Evolutionary conservation across 2,329 filamentous ascomycete genomes (phyloP).

Genomic region (Metarhizium rileyi): DNA sequence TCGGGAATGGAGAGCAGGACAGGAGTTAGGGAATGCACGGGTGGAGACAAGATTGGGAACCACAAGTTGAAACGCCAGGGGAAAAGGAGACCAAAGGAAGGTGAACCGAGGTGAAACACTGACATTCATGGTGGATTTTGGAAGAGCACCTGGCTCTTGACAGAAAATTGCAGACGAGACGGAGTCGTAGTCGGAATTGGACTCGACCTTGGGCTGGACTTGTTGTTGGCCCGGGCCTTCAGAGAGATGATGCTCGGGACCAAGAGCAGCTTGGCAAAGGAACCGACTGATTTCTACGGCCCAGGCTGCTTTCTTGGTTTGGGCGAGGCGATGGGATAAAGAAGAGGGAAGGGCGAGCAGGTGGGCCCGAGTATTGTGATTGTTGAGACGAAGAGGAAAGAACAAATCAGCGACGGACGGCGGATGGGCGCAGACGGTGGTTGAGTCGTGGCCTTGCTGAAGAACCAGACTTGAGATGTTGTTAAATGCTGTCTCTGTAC

Average conservation of each 20-base stretch:
- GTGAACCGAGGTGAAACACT: conserved; percentile 14
- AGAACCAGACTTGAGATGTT: no score
- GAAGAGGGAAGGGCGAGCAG: no score
- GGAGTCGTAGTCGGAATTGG: not conserved
- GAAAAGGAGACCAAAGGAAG: conserved; percentile 11
- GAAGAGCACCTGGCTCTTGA: conserved; percentile 7
- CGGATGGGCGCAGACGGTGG: no score
- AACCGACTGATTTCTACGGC: not conserved
- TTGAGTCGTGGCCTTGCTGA: no score
- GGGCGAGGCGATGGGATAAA: no score
- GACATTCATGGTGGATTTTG: conserved; percentile 18
- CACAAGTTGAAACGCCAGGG: conserved; percentile 13
- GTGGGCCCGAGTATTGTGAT: no score
- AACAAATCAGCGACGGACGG: no score
- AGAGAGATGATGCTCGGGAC: not conserved
- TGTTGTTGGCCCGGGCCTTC: not conserved
- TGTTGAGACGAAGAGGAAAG: no score
- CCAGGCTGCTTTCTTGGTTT: no score
- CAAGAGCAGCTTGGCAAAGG: not conserved
- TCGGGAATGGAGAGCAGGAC: not conserved
- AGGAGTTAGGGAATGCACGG: not conserved
- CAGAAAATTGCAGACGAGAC: no score
- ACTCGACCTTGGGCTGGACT: no score
- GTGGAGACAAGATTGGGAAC: not conserved
- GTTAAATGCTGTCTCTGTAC: no score